phyloP scores from a whole-genome alignment of 441 rosid genomes.

The Macaranga tanarius region DNA sequence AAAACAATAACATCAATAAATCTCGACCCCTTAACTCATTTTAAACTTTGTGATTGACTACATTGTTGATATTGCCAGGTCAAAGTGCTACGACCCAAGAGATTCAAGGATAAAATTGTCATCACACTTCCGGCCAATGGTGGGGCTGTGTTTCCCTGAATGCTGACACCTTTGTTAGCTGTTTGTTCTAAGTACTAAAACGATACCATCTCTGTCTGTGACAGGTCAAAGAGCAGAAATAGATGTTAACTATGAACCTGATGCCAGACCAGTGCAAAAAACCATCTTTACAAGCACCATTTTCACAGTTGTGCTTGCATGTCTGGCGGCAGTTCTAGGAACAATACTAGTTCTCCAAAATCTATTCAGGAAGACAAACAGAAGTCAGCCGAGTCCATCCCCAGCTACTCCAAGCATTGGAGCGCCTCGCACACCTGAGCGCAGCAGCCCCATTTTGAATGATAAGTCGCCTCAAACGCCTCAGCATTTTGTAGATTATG shows the following conservation, averaged over 20 bases:
- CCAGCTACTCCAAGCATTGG: slow-evolving; percentile 33
- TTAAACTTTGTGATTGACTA: not conserved
- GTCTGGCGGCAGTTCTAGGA: slow-evolving; percentile 5
- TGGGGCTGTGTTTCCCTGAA: slow-evolving; percentile 33
- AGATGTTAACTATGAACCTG: slow-evolving; percentile 49
- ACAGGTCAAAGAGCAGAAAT: slow-evolving; percentile 76
- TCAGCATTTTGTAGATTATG: slow-evolving; percentile 79
- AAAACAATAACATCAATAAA: not conserved
- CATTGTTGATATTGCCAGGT: slow-evolving; percentile 46
- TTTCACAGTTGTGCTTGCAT: slow-evolving; percentile 31
- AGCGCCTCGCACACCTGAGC: slow-evolving; percentile 61
- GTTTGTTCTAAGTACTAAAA: not conserved
- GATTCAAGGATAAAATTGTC: slow-evolving; percentile 56
- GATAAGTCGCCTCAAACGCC: slow-evolving; percentile 87
- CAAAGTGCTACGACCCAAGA: slow-evolving; percentile 38
- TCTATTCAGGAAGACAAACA: slow-evolving; percentile 25
- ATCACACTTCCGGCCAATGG: slow-evolving; percentile 78
- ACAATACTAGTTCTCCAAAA: slow-evolving; percentile 20
- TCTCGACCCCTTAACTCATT: not conserved
- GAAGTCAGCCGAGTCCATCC: slow-evolving; percentile 24
- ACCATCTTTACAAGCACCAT: slow-evolving; percentile 14
- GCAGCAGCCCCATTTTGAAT: slow-evolving; percentile 36
- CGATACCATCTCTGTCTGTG: not conserved
- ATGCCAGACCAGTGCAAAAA: slow-evolving; percentile 23
- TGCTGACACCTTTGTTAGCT: not conserved